phyloP scores from a whole-genome alignment of 2,329 filamentous ascomycete genomes.

The Aspergillus ochraceoroseus region DNA sequence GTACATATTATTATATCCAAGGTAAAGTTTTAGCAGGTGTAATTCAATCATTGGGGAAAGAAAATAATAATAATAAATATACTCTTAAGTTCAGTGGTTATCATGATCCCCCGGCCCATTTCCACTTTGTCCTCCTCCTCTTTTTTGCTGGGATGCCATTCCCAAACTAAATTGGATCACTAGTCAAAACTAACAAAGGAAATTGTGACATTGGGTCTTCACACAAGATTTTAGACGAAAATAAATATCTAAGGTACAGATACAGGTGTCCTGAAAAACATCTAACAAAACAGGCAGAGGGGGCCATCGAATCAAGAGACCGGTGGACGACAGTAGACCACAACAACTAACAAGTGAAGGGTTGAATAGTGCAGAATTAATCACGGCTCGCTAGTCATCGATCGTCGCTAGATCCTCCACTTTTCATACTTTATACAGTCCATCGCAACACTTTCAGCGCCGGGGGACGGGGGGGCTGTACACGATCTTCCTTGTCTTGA shows the following conservation, averaged over 20 bases:
- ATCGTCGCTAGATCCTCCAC: conserved; percentile 26
- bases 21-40: too few relatives aligned
- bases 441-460: conserved; percentile 30
- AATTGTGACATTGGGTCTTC: conserved; percentile 38
- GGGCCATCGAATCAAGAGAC: conserved; percentile 29
- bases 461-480: conserved; percentile 66
- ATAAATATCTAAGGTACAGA: conserved; percentile 44
- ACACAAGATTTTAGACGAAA: conserved; percentile 38
- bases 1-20: too few relatives aligned
- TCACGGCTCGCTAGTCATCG: conserved; percentile 24
- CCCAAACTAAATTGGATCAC: too few relatives aligned
- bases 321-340: conserved; percentile 24
- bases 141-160: too few relatives aligned
- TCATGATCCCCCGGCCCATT: too few relatives aligned
- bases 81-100: too few relatives aligned
- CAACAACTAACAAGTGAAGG: conserved; percentile 24
- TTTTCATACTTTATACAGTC: conserved; percentile 31
- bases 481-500: conserved; percentile 92
- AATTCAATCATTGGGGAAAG: too few relatives aligned
- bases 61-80: too few relatives aligned
- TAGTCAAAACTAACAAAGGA: conserved; percentile 31
- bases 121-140: too few relatives aligned
- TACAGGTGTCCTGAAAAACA: conserved; percentile 38
- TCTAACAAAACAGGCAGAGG: conserved; percentile 37
- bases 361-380: conserved; percentile 26